A percentile compares a stretch with the other conserved stretches of the same genome.
These are phyloP conservation scores for Litchi chinensis DNA, from an alignment of 345 rosid species.

Conservation along the genomic window DNA sequence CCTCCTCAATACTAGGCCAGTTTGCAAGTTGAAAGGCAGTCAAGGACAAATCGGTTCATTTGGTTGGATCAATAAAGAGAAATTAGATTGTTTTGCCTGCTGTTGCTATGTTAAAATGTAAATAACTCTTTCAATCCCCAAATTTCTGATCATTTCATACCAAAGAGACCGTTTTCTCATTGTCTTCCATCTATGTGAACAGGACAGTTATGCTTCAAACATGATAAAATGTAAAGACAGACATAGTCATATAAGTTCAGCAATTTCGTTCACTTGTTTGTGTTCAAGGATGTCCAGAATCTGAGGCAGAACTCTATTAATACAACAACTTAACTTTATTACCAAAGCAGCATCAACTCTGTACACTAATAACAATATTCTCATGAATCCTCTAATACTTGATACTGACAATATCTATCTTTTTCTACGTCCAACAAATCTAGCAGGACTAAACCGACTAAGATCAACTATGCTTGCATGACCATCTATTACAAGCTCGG, in stretches of 20 bases:
- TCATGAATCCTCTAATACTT: background rate
- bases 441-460: conserved; percentile 66
- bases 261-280: background rate
- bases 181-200: background rate
- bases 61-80: too few species aligned
- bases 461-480: conserved; percentile 63
- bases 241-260: background rate
- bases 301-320: too few species aligned
- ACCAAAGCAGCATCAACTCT: background rate
- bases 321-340: background rate
- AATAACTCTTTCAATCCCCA: too few species aligned
- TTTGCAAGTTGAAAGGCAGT: too few species aligned
- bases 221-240: background rate
- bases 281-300: too few species aligned
- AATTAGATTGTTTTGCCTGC: too few species aligned
- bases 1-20: too few species aligned
- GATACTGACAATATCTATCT: conserved; percentile 2
- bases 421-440: conserved; percentile 43
- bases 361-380: background rate
- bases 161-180: background rate
- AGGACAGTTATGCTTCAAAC: background rate
- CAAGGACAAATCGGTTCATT: too few species aligned
- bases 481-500: conserved; percentile 78
- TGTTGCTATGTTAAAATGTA: too few species aligned
- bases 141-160: too few species aligned